These are phyloP conservation scores for Trypanosomatidae sp. DNA, from an alignment of 208 protist species.

Conservation along the genomic window DNA sequence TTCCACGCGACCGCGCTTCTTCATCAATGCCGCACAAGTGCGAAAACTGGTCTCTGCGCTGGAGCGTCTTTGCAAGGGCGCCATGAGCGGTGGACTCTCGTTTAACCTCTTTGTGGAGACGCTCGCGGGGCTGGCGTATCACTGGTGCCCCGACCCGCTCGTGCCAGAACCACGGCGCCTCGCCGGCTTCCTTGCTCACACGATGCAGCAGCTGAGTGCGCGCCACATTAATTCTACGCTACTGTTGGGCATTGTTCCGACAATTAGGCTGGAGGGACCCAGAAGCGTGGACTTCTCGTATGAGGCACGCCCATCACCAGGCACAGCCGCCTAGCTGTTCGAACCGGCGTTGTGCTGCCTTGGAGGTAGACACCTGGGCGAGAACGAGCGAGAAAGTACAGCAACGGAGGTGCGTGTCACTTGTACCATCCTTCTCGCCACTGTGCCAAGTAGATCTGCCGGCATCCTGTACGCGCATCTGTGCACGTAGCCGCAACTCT, in stretches of 20 bases:
- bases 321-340: not conserved
- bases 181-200: slow-evolving; percentile 59
- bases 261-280: slow-evolving; percentile 49
- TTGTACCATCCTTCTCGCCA: not conserved
- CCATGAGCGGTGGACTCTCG: slow-evolving; percentile 43
- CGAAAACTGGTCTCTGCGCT: slow-evolving; percentile 30
- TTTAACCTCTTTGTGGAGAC: slow-evolving; percentile 78
- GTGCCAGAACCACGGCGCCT: slow-evolving; percentile 65
- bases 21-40: slow-evolving; percentile 46
- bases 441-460: not conserved
- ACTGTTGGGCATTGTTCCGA: slow-evolving; percentile 55
- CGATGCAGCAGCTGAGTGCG: slow-evolving; percentile 57
- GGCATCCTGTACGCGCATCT: not conserved
- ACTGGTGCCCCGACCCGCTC: slow-evolving; percentile 87
- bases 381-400: not conserved
- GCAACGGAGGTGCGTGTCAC: not conserved
- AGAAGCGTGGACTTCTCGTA: slow-evolving; percentile 45
- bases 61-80: slow-evolving; percentile 15
- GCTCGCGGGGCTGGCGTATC: slow-evolving; percentile 42
- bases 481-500: not conserved
- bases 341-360: not conserved
- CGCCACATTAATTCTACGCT: slow-evolving; percentile 58
- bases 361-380: not conserved
- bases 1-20: slow-evolving; percentile 26
- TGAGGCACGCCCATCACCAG: slow-evolving; percentile 4